A percentile compares a stretch with the other conserved stretches of the same genome.
phyloP scores from a whole-genome alignment of 2,329 filamentous ascomycete species.

The Penicillium thymicola region DNA sequence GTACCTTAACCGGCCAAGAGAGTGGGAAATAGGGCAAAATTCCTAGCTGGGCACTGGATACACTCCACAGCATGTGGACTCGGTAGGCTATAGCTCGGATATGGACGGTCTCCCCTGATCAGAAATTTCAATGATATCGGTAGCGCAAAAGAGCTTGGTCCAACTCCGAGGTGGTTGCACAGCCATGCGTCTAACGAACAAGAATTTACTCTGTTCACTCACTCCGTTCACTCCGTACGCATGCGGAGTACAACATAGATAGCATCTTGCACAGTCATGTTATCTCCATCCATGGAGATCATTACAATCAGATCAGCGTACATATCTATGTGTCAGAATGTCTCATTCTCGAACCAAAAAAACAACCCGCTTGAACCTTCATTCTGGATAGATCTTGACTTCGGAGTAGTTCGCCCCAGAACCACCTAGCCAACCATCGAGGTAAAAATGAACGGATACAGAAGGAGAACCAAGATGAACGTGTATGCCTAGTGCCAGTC shows the following conservation, averaged over 20 bases:
- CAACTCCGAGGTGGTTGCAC: neutral
- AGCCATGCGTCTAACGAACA: neutral
- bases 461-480: neutral
- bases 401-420: neutral
- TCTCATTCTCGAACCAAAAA: constrained; percentile 1
- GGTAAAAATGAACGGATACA: neutral
- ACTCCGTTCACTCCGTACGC: too few species aligned
- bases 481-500: neutral
- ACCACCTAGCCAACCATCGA: neutral
- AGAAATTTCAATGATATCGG: neutral
- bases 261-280: neutral
- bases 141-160: neutral
- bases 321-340: constrained; percentile 1
- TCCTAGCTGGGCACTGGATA: neutral
- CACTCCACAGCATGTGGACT: neutral
- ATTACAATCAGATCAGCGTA: neutral
- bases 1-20: neutral
- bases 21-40: neutral
- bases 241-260: neutral
- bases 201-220: neutral
- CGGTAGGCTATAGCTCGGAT: neutral
- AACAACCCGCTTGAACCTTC: too few species aligned
- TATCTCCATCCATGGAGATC: neutral
- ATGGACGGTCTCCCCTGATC: neutral
- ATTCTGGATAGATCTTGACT: too few species aligned